Percentiles rank a stretch among this genome's conserved stretches.
phyloP scores from a whole-genome alignment of 1,284 basidiomycete genomes.

The Trametes versicolor region DNA sequence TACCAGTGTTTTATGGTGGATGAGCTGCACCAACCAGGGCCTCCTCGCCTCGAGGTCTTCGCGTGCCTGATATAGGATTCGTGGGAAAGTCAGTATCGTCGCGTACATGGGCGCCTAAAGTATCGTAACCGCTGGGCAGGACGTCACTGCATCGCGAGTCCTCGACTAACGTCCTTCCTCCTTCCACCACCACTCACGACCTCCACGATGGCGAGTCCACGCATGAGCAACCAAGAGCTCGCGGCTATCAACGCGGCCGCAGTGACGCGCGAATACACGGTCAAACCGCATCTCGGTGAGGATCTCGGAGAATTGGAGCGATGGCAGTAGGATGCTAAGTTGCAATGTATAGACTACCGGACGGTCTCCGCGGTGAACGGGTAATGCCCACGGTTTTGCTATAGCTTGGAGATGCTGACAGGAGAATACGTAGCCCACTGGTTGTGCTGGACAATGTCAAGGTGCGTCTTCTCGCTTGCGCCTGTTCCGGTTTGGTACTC shows the following conservation, averaged over 20 bases:
- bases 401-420: conserved; percentile 5
- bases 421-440: conserved; percentile 72
- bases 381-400: conserved; percentile 54
- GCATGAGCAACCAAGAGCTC: conserved; percentile 78
- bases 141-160: conserved; percentile 31
- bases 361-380: conserved; percentile 98
- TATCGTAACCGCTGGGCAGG: conserved; percentile 31
- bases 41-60: too few relatives aligned
- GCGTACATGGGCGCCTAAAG: conserved; percentile 20
- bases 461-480: conserved; percentile 53
- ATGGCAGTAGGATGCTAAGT: conserved; percentile 24
- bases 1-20: too few relatives aligned
- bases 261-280: conserved; percentile 84
- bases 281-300: conserved; percentile 90
- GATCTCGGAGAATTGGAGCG: conserved; percentile 9
- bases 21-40: not conserved
- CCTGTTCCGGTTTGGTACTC: conserved; percentile 10
- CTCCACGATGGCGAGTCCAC: conserved; percentile 58
- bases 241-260: conserved; percentile 89
- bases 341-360: conserved; percentile 78
- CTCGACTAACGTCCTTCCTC: conserved; percentile 1
- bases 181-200: conserved; percentile 23
- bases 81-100: conserved; percentile 33
- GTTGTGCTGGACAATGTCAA: conserved; percentile 99
- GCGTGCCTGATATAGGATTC: conserved; percentile 14